These are phyloP conservation scores for Postia placenta DNA, from an alignment of 768 basidiomycete species.

Conservation along the genomic window DNA sequence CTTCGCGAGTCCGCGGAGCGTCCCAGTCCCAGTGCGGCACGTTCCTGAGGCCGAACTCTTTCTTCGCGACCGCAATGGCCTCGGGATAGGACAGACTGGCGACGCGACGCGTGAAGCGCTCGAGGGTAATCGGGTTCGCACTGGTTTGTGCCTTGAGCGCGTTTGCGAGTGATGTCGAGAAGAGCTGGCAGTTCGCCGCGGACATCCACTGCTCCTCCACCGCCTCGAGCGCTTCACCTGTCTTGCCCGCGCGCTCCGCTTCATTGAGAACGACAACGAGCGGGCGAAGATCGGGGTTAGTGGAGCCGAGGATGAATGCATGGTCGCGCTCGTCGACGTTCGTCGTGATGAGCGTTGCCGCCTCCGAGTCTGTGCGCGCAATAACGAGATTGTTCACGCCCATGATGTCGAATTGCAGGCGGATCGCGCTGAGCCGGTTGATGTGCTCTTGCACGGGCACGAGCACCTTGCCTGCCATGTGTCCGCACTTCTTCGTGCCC, in stretches of 20 bases:
- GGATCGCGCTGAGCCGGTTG: slow-evolving; percentile 94
- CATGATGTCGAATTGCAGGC: slow-evolving; percentile 97
- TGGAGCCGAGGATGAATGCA: slow-evolving; percentile 89
- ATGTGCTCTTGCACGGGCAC: slow-evolving; percentile 98
- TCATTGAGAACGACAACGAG: slow-evolving; percentile 78
- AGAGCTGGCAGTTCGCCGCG: slow-evolving; percentile 75
- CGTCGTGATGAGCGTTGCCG: slow-evolving; percentile 92
- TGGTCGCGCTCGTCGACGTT: slow-evolving; percentile 99
- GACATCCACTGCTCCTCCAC: slow-evolving; percentile 86
- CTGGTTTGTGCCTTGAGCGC: slow-evolving; percentile 57
- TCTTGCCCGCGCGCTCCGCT: slow-evolving; percentile 77
- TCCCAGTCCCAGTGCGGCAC: slow-evolving; percentile 96
- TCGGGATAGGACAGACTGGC: slow-evolving; percentile 62
- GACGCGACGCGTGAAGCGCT: slow-evolving; percentile 58
- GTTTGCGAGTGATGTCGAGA: slow-evolving; percentile 62
- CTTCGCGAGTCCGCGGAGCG: slow-evolving; percentile 88
- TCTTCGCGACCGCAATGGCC: slow-evolving; percentile 71
- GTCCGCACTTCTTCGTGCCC: slow-evolving; percentile 93
- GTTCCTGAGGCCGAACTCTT: slow-evolving; percentile 65
- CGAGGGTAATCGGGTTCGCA: slow-evolving; percentile 38
- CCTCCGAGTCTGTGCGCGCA: slow-evolving; percentile 95
- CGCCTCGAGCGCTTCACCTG: slow-evolving; percentile 73
- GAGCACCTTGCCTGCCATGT: slow-evolving; percentile 94
- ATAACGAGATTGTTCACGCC: slow-evolving; percentile 92
- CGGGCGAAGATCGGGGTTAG: slow-evolving; percentile 64